Evolutionary conservation across 192 early-diverging fungal genomes (phyloP).

Genomic region (Jimgerdemannia flammicorona): DNA sequence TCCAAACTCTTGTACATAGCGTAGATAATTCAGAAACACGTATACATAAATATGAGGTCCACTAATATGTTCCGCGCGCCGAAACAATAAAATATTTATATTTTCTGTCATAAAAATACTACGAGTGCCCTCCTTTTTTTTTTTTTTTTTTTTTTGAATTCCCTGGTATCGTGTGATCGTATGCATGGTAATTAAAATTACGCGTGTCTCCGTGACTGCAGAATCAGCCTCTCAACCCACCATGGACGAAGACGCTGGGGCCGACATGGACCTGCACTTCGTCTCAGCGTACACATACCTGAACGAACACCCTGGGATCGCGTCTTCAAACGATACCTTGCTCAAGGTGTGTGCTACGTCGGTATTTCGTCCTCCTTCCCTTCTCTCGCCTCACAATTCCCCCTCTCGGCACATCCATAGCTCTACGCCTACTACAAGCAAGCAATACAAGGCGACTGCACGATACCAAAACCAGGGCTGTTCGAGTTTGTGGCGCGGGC

Average conservation of each 20-base stretch:
- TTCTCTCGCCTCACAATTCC: neutral
- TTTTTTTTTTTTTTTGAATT: no score
- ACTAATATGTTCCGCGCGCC: no score
- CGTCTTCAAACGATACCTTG: neutral
- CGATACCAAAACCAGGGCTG: constrained; percentile 28
- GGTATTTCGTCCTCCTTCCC: neutral
- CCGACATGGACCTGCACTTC: neutral
- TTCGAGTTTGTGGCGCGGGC: constrained; percentile 41
- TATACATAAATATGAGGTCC: no score
- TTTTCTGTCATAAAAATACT: no score
- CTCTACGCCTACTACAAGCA: constrained; percentile 50
- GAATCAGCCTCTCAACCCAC: no score
- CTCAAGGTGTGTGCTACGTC: neutral
- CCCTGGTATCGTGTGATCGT: no score
- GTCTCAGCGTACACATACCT: neutral
- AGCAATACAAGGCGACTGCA: constrained; percentile 35
- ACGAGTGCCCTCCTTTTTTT: no score
- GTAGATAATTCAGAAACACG: no score
- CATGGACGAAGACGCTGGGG: neutral
- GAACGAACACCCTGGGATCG: neutral
- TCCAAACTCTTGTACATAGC: no score
- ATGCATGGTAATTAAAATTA: no score
- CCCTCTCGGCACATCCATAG: constrained; percentile 7
- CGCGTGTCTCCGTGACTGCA: no score
- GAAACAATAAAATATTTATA: no score